These are phyloP conservation scores for Ophiostoma populinum DNA, from an alignment of 2,329 filamentous ascomycete genomes.

Conservation along the genomic window DNA sequence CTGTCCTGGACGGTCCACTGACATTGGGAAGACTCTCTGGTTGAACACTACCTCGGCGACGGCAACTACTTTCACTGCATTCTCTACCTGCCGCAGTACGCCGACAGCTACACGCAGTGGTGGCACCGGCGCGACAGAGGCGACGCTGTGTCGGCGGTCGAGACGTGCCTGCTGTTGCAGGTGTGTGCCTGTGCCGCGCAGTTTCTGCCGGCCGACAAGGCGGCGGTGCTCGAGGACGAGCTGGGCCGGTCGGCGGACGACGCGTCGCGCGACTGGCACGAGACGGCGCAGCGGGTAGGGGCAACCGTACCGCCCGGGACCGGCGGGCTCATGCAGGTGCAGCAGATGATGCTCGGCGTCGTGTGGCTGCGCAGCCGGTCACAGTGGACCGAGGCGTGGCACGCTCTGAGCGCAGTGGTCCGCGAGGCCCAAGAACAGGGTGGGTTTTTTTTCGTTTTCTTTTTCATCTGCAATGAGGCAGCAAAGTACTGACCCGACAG, in stretches of 20 bases:
- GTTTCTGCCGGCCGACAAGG: conserved; percentile 20
- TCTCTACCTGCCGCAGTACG: conserved; percentile 27
- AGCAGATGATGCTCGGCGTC: conserved; percentile 30
- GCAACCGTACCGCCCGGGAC: conserved; percentile 24
- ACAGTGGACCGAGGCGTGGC: conserved; percentile 30
- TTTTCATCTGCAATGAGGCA: neutral
- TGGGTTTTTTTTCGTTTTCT: conserved; percentile 9
- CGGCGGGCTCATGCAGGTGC: conserved; percentile 26
- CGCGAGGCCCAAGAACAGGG: conserved; percentile 31
- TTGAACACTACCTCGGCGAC: conserved; percentile 26
- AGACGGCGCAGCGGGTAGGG: conserved; percentile 17
- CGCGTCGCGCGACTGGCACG: neutral
- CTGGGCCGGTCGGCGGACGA: conserved; percentile 6
- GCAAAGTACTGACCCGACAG: conserved; percentile 11
- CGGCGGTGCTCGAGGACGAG: conserved; percentile 23
- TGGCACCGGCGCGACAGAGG: conserved; percentile 21
- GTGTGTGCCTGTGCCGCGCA: conserved; percentile 28
- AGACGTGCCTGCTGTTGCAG: conserved; percentile 28
- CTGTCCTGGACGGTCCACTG: neutral
- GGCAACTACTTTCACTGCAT: conserved; percentile 28
- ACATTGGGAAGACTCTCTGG: conserved; percentile 23
- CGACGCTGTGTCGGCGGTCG: conserved; percentile 21
- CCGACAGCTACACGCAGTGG: conserved; percentile 27
- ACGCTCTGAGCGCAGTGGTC: conserved; percentile 24
- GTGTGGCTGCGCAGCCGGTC: conserved; percentile 29